Conservation (phyloP, 257 asterid species). For the Phtheirospermum japonicum region DNA sequence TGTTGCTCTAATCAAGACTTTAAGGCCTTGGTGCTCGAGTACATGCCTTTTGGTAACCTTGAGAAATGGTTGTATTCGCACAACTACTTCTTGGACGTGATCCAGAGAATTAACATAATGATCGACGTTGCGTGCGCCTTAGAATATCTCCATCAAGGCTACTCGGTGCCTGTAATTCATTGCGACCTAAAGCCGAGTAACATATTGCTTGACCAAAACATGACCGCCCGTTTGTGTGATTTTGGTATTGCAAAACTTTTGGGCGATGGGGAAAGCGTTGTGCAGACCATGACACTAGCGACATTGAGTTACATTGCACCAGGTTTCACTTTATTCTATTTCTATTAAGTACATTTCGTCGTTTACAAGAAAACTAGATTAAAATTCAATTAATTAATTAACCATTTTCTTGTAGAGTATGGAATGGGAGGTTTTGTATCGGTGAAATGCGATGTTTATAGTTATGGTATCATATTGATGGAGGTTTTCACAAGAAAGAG, state of each 20-base stretch:
- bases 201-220: conserved; percentile 21
- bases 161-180: conserved; percentile 20
- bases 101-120: conserved; percentile 26
- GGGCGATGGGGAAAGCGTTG: conserved; percentile 11
- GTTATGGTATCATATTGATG: conserved; percentile 31
- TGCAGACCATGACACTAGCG: conserved; percentile 21
- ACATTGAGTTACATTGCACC: conserved; percentile 23
- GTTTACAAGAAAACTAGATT: not conserved
- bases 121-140: conserved; percentile 25
- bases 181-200: conserved; percentile 34
- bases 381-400: not conserved
- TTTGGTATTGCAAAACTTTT: conserved; percentile 29
- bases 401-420: conserved; percentile 20
- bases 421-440: conserved; percentile 32
- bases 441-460: conserved; percentile 26
- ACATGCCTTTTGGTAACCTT: conserved; percentile 34
- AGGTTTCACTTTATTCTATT: not conserved
- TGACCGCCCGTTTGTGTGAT: conserved; percentile 26
- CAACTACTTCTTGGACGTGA: conserved; percentile 14
- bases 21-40: conserved; percentile 33
- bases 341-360: not conserved
- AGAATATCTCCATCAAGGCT: conserved; percentile 33
- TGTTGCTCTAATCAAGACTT: conserved; percentile 28
- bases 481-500: conserved; percentile 28
- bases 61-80: conserved; percentile 28